Conservation (phyloP, 371 early-diverging fungal genomes). For the Encephalitozoon intestinalis region DNA sequence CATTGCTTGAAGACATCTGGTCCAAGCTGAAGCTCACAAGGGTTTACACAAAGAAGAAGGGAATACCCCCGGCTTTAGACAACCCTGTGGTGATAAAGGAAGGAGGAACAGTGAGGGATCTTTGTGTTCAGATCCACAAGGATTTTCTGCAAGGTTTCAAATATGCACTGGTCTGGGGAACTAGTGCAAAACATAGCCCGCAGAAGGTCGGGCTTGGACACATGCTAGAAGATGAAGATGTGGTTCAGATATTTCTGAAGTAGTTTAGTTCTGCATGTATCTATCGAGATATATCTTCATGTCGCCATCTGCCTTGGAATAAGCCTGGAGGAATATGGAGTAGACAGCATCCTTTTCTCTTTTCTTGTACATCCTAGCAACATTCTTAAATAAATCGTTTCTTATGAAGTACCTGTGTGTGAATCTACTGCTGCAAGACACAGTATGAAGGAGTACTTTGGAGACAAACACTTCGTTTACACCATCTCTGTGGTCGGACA, state of each 20-base stretch:
- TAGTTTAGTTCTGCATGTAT: neutral
- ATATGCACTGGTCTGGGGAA: slow-evolving; percentile 59
- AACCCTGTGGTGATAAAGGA: slow-evolving; percentile 50
- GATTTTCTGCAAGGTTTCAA: slow-evolving; percentile 55
- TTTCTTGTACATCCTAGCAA: neutral
- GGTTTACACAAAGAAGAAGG: slow-evolving; percentile 56
- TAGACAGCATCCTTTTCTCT: neutral
- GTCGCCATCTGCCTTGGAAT: neutral
- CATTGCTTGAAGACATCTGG: slow-evolving; percentile 54
- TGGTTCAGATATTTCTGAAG: slow-evolving; percentile 54
- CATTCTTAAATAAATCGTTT: neutral
- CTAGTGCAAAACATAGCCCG: slow-evolving; percentile 58
- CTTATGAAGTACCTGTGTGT: neutral
- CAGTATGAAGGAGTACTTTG: neutral
- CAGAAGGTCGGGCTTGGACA: slow-evolving; percentile 58
- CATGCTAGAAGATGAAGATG: slow-evolving; percentile 58
- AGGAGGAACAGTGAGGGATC: slow-evolving; percentile 45
- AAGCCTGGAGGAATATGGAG: neutral
- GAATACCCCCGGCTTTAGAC: slow-evolving; percentile 44
- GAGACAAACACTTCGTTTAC: neutral
- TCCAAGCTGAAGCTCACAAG: slow-evolving; percentile 48
- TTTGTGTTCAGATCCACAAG: slow-evolving; percentile 56
- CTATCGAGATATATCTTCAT: neutral
- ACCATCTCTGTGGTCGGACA: no score
- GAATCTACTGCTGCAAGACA: neutral